These are phyloP conservation scores for Neurospora sp. DNA, from an alignment of 495 filamentous ascomycete species.

Conservation along the genomic window DNA sequence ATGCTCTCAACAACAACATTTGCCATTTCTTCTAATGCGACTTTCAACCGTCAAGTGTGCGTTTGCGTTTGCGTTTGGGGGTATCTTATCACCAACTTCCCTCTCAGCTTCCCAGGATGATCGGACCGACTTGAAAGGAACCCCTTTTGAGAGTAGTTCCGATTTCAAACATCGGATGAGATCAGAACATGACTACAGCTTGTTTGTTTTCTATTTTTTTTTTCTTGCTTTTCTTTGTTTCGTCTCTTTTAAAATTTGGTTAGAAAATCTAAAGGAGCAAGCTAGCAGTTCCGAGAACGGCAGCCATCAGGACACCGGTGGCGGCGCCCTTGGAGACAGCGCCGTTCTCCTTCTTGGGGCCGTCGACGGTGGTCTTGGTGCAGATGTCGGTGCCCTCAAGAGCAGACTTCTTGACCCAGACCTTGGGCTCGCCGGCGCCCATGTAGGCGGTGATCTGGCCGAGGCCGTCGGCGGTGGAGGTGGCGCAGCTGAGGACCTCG, in stretches of 20 bases:
- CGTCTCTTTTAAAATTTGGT: background rate
- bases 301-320: conserved; percentile 9
- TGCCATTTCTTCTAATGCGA: background rate
- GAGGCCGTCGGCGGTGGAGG: conserved; percentile 11
- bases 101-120: background rate
- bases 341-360: background rate
- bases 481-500: conserved; percentile 18
- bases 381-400: conserved; percentile 18
- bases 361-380: conserved; percentile 8
- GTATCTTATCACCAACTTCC: background rate
- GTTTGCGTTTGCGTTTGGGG: background rate
- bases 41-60: background rate
- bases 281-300: conserved; percentile 5
- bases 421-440: conserved; percentile 18
- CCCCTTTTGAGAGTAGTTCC: background rate
- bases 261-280: conserved; percentile 10
- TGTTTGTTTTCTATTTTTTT: background rate
- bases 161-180: background rate
- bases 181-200: background rate
- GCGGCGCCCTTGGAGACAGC: conserved; percentile 2
- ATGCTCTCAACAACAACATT: background rate
- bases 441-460: conserved; percentile 16
- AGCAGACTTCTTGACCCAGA: conserved; percentile 6
- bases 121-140: background rate
- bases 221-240: background rate